A percentile compares a stretch with the other conserved stretches of the same genome.
These are phyloP conservation scores for Arachis monticola DNA, from an alignment of 331 rosid species.

Conservation along the genomic window DNA sequence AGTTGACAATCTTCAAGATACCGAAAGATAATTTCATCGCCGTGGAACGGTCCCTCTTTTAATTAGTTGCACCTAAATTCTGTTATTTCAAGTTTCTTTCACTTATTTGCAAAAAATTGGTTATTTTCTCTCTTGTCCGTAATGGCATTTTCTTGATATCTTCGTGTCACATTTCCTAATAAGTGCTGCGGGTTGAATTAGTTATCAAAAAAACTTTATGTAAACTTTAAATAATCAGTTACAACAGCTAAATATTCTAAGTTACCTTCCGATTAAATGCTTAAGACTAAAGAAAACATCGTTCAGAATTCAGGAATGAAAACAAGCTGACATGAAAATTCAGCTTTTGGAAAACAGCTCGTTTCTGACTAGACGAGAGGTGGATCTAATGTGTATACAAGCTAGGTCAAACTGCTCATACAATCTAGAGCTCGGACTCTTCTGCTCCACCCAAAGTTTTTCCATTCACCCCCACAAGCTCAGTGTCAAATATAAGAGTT, in stretches of 20 bases:
- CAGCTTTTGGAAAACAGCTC: not conserved
- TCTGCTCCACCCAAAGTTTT: conserved; percentile 44
- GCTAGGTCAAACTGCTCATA: not conserved
- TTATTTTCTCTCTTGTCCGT: no score
- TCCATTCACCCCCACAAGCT: conserved; percentile 82
- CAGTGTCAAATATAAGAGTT: conserved; percentile 82
- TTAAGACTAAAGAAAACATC: conserved; percentile 28
- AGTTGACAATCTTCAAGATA: no score
- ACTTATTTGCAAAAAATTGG: no score
- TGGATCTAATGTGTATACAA: not conserved
- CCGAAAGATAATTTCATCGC: no score
- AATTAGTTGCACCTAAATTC: no score
- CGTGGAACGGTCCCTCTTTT: no score
- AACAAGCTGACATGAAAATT: not conserved
- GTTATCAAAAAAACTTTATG: not conserved
- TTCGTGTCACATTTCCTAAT: no score
- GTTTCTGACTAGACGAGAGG: not conserved
- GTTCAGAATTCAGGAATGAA: conserved; percentile 11
- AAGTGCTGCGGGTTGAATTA: no score
- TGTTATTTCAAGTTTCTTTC: no score
- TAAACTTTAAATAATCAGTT: conserved; percentile 7
- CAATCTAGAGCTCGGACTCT: conserved; percentile 54
- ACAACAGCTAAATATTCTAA: conserved; percentile 35
- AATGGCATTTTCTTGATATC: no score
- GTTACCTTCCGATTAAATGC: conserved; percentile 14